Evolutionary conservation across 2,329 filamentous ascomycete species (phyloP).

Genomic region (Dendrostoma leiphaemia): DNA sequence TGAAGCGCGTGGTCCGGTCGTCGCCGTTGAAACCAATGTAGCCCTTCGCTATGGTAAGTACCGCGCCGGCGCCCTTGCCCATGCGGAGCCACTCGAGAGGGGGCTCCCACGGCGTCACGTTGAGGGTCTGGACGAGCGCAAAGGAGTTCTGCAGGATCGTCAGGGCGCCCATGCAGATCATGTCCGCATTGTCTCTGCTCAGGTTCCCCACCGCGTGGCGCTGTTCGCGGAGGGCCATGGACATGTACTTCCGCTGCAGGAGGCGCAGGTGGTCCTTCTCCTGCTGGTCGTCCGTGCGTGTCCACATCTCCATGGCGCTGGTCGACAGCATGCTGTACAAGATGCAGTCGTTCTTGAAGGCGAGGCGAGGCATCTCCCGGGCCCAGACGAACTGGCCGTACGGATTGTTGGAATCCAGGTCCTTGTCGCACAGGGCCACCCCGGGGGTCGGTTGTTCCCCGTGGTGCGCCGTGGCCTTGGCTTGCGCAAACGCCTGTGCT

Average conservation of each 20-base stretch:
- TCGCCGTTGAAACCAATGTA: slow-evolving; percentile 21
- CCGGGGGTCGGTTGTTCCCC: slow-evolving; percentile 18
- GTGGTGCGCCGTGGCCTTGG: slow-evolving; percentile 4
- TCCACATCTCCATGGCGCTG: slow-evolving; percentile 36
- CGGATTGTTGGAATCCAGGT: background rate
- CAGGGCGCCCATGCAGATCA: slow-evolving; percentile 33
- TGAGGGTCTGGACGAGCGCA: slow-evolving; percentile 36
- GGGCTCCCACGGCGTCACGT: slow-evolving; percentile 35
- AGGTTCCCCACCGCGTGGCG: slow-evolving; percentile 33
- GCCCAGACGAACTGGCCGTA: slow-evolving; percentile 27
- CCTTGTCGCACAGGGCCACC: background rate
- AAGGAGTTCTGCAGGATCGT: slow-evolving; percentile 35
- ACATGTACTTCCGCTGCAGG: slow-evolving; percentile 35
- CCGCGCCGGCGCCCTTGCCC: slow-evolving; percentile 32
- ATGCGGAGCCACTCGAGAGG: slow-evolving; percentile 36
- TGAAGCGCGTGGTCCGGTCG: slow-evolving; percentile 27
- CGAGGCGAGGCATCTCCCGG: slow-evolving; percentile 32
- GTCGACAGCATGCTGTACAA: slow-evolving; percentile 35
- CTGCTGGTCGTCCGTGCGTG: slow-evolving; percentile 13
- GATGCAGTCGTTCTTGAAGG: slow-evolving; percentile 31
- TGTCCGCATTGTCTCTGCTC: slow-evolving; percentile 29
- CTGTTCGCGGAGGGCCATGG: slow-evolving; percentile 35
- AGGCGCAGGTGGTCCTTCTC: slow-evolving; percentile 20
- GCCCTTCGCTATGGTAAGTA: slow-evolving; percentile 29
- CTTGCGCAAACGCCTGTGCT: slow-evolving; percentile 26